These are phyloP conservation scores for Stachybotrys chlorohalonatus DNA, from an alignment of 2,329 filamentous ascomycete species.

Conservation along the genomic window DNA sequence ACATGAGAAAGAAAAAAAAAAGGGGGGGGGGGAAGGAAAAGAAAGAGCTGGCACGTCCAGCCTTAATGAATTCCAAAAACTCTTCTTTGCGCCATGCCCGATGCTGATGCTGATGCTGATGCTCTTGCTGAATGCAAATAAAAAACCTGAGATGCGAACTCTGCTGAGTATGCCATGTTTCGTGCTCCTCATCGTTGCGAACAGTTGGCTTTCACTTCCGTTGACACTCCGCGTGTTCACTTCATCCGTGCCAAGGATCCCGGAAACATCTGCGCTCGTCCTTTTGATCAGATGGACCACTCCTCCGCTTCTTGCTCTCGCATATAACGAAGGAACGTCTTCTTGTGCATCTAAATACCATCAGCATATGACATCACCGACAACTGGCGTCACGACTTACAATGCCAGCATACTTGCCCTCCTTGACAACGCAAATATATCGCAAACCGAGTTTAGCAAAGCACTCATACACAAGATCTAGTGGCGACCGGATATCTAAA, in stretches of 20 bases:
- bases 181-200: no score
- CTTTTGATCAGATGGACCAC: conserved; percentile 3
- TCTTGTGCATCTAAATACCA: conserved; percentile 70
- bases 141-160: neutral
- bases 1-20: no score
- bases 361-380: conserved; percentile 4
- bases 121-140: conserved; percentile 3
- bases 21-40: no score
- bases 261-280: no score
- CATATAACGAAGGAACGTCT: conserved; percentile 91
- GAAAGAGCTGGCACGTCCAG: neutral
- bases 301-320: conserved; percentile 62
- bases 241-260: no score
- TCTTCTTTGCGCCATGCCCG: conserved; percentile 2
- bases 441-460: conserved; percentile 89
- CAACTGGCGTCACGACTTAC: conserved; percentile 38
- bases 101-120: conserved; percentile 3
- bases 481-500: conserved; percentile 79
- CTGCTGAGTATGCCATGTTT: neutral
- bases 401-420: conserved; percentile 82
- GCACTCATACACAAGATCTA: conserved; percentile 93
- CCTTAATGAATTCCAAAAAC: neutral
- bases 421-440: conserved; percentile 80
- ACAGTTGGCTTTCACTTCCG: no score
- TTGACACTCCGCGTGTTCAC: no score